Evolutionary conservation across 306 rosid genomes (phyloP).

Genomic region (Fragaria vesca): DNA sequence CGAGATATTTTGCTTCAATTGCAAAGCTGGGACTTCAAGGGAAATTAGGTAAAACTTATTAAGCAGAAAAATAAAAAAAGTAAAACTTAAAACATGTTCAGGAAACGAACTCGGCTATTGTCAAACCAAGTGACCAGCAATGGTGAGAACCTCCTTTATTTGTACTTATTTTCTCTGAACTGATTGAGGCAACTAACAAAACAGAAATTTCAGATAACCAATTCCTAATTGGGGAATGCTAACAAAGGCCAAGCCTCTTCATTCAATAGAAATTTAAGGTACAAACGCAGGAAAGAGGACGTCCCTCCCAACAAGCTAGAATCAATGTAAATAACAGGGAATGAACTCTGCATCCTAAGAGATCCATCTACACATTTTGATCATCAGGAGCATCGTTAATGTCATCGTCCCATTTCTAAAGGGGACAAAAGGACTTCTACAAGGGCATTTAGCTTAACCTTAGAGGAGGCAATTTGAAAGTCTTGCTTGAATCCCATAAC

Average conservation of each 20-base stretch:
- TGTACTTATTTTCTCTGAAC: neutral
- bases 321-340: neutral
- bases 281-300: neutral
- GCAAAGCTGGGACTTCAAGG: no score
- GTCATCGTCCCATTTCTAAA: constrained; percentile 12
- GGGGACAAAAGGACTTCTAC: neutral
- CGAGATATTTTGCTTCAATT: no score
- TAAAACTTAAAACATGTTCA: neutral
- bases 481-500: constrained; percentile 68
- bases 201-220: neutral
- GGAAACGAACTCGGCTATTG: neutral
- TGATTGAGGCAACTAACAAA: neutral
- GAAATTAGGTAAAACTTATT: no score
- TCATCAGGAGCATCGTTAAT: constrained; percentile 20
- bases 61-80: neutral
- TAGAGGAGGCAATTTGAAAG: constrained; percentile 35
- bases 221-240: no score
- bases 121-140: neutral
- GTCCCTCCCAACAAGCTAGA: neutral
- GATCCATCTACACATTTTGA: neutral
- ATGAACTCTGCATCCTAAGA: neutral
- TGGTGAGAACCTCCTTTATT: neutral
- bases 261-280: neutral
- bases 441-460: neutral
- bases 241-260: neutral